A percentile compares a stretch with the other conserved stretches of the same genome.
These are phyloP conservation scores for Sporothrix inflata DNA, from an alignment of 2,329 filamentous ascomycete genomes.

Conservation along the genomic window DNA sequence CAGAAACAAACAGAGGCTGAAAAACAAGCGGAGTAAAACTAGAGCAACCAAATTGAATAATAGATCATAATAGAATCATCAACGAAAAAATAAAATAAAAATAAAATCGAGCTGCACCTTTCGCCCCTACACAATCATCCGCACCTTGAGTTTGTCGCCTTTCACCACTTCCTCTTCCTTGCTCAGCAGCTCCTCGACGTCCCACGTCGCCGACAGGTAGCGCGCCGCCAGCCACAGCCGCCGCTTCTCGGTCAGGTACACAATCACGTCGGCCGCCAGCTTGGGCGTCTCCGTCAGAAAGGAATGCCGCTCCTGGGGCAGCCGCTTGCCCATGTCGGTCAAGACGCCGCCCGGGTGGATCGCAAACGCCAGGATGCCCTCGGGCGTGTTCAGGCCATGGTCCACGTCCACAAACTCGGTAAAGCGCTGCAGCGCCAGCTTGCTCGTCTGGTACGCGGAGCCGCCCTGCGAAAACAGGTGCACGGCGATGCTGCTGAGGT, in stretches of 20 bases:
- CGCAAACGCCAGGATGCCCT: constrained; percentile 47
- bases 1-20: not conserved
- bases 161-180: constrained; percentile 34
- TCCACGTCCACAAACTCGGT: constrained; percentile 50
- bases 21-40: not conserved
- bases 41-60: not conserved
- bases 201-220: constrained; percentile 36
- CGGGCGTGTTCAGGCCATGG: constrained; percentile 40
- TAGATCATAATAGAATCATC: not conserved
- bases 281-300: constrained; percentile 34
- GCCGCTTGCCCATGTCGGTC: constrained; percentile 47
- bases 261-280: constrained; percentile 35
- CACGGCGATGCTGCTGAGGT: constrained; percentile 47
- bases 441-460: constrained; percentile 52
- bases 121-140: constrained; percentile 30
- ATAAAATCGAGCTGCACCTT: not conserved
- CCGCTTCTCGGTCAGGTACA: constrained; percentile 35
- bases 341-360: constrained; percentile 52
- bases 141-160: constrained; percentile 34
- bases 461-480: constrained; percentile 40
- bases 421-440: constrained; percentile 50
- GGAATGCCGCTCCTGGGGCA: constrained; percentile 38
- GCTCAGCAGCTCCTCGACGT: constrained; percentile 35
- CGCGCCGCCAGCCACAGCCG: constrained; percentile 36
- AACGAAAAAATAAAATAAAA: not conserved